Evolutionary conservation across 2,329 filamentous ascomycete species (phyloP), one percentile per base, ranked within the genome.

Genomic region (Penicillium fuscoglaucum): DNA sequence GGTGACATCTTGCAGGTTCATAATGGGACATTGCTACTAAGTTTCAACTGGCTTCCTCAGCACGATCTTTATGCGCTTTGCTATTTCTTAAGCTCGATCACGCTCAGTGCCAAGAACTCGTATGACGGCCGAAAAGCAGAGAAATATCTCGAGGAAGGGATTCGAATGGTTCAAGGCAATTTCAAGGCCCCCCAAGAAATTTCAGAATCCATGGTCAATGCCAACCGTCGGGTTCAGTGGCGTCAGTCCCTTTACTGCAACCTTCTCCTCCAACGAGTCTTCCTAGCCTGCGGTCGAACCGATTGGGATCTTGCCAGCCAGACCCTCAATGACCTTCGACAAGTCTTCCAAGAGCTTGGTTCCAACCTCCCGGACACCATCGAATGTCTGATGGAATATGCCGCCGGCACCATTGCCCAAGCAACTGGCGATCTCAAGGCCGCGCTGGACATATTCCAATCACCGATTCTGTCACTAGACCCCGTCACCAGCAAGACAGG

Each of bases 371-470:
- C 75, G 2, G 72, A 74, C 15, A 68, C 72, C 2, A 80, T 86
- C 37, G 72, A 74, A 26, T 77, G 85, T 35, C 80, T 90, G 45
- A 80, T 84, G 7, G 78, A 84, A 44, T 97, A 97, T 73, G 84
- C 96, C 19, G 80, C 83, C 0, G 93, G 89, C 0, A 83, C 90
- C 8, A 89, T 91, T 65, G 80, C 87, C 52, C 93, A 97, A 77
- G 90, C 88, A 19, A 87, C 83, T 6, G 92, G 91, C 17, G 82
- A 91, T 62, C 80, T 95, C 1, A 78, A 84, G n/a, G 77, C 78
- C 2, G 92, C 93, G 4, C 77, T 92, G 15, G 66, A 78, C 4
- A 82, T 88, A 10, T 96, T 90, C 74, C 82, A 84, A 59, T 82
- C 86, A 41, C 77, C 82, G 1, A 75, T 79, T 19, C 87, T 96